phyloP scores from a whole-genome alignment of 2,329 filamentous ascomycete genomes.

The Fusarium marasasianum region DNA sequence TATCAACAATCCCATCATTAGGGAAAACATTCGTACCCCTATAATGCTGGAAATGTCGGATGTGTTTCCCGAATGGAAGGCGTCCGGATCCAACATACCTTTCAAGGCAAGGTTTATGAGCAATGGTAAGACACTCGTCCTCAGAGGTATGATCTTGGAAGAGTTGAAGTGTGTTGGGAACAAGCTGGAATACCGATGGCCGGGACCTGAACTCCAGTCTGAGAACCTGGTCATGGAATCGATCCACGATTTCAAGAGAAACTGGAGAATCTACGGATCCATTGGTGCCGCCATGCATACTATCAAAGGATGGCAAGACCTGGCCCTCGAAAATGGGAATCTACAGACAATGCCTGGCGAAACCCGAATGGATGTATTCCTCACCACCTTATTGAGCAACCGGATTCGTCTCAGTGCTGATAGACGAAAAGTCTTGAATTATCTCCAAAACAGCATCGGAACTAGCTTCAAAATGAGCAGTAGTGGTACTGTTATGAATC shows the following conservation, averaged over 20 bases:
- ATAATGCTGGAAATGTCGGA: background rate
- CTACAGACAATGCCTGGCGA: fast-evolving
- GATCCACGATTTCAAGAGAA: background rate
- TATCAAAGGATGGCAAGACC: background rate
- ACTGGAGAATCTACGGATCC: background rate
- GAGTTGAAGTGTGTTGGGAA: background rate
- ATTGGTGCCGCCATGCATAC: background rate
- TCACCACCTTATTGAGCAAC: fast-evolving
- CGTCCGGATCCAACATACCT: background rate
- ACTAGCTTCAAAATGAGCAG: background rate
- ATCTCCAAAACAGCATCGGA: fast-evolving
- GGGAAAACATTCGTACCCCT: background rate
- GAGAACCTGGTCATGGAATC: fast-evolving
- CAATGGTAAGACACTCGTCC: background rate
- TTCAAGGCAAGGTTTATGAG: background rate
- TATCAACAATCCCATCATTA: background rate
- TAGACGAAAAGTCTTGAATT: background rate
- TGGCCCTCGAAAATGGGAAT: fast-evolving
- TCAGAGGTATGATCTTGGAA: background rate
- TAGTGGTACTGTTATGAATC: background rate
- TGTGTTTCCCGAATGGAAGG: background rate
- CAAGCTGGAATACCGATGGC: background rate
- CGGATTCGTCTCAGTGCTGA: background rate
- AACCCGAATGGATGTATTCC: background rate
- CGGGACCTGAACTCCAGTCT: background rate